phyloP scores from a whole-genome alignment of 345 rosid species.

The Geranium rotundifolium region DNA sequence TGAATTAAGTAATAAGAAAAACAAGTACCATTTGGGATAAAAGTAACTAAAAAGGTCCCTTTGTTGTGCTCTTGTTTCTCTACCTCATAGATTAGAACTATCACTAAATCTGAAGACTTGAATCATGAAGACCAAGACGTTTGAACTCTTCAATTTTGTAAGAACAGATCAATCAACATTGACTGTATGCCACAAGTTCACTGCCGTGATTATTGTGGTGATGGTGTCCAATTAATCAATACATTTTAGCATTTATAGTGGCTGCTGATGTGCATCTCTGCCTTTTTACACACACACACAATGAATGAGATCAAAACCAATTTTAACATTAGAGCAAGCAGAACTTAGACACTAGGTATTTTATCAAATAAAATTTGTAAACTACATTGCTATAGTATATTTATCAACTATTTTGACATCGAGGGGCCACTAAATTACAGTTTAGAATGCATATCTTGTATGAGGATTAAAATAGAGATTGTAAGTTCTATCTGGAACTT shows the following conservation, averaged over 20 bases:
- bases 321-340: no score
- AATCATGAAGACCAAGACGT: no score
- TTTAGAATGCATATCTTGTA: not conserved
- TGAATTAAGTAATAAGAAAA: not conserved
- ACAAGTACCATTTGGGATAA: not conserved
- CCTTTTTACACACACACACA: not conserved
- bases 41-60: not conserved
- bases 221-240: not conserved
- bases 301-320: not conserved
- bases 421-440: not conserved
- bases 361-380: not conserved
- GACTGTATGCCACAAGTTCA: not conserved
- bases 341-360: not conserved
- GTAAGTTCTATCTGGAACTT: no score
- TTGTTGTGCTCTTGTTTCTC: not conserved
- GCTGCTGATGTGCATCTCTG: not conserved
- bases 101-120: no score
- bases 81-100: no score
- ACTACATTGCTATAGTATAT: not conserved
- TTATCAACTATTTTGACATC: no score
- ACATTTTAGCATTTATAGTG: no score
- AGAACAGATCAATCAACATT: no score
- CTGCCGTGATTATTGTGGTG: not conserved
- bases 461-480: no score
- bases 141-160: no score